phyloP scores from a whole-genome alignment of 371 early-diverging fungal species.

The Cokeromyces recurvatus region DNA sequence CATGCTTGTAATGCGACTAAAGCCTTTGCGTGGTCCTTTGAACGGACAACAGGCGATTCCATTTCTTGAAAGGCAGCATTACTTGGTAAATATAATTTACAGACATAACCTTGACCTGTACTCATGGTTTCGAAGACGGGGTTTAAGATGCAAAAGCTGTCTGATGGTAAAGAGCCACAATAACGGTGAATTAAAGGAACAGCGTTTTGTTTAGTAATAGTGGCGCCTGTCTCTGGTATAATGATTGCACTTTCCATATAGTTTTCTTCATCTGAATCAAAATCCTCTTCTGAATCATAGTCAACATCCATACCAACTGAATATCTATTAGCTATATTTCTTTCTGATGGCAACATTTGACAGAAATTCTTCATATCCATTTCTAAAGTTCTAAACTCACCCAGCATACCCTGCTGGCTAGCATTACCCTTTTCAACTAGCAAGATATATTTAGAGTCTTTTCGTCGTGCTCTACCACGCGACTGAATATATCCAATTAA shows the following conservation, averaged over 20 bases:
- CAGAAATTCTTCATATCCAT: constrained; percentile 50
- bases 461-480: constrained; percentile 87
- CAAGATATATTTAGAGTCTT: constrained; percentile 70
- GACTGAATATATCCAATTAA: constrained; percentile 86
- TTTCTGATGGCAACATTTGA: constrained; percentile 38
- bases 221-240: constrained; percentile 59
- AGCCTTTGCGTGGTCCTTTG: constrained; percentile 66
- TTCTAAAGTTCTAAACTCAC: constrained; percentile 47
- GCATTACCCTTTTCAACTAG: constrained; percentile 57
- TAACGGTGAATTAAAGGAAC: constrained; percentile 59
- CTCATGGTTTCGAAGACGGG: constrained; percentile 43
- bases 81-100: constrained; percentile 56
- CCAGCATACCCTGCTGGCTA: constrained; percentile 29
- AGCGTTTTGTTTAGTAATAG: constrained; percentile 58
- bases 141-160: constrained; percentile 42
- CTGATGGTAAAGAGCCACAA: constrained; percentile 58
- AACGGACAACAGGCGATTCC: constrained; percentile 49
- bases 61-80: constrained; percentile 60
- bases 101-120: constrained; percentile 35
- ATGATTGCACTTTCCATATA: constrained; percentile 30
- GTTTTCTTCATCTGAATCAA: constrained; percentile 30
- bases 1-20: constrained; percentile 70
- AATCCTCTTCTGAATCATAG: constrained; percentile 22
- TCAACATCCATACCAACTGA: background rate
- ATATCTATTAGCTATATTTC: constrained; percentile 30